Percentiles rank a stretch among this genome's conserved stretches.
Evolutionary conservation across 768 basidiomycete species (phyloP).

Genomic region (Phylloporus rhodoxanthus): DNA sequence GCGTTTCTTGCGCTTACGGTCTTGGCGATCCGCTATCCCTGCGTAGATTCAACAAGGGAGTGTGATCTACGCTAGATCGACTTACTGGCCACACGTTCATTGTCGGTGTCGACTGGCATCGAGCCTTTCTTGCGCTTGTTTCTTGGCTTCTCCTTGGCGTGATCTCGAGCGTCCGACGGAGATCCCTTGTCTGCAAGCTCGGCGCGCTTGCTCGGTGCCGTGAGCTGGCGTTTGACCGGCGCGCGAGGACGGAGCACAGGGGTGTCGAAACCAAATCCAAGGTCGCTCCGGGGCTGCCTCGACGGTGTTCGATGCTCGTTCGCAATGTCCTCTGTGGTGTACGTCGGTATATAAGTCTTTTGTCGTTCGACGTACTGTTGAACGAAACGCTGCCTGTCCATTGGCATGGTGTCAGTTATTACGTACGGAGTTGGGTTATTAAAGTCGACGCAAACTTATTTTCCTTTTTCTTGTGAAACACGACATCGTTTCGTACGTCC

Average conservation of each 20-base stretch:
- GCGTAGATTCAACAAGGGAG: neutral
- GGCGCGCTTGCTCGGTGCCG: neutral
- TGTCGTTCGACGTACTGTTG: slow-evolving; percentile 48
- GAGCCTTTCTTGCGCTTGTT: slow-evolving; percentile 21
- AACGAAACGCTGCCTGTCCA: slow-evolving; percentile 39
- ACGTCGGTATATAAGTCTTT: slow-evolving; percentile 35
- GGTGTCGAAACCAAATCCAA: slow-evolving; percentile 43
- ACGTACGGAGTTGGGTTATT: neutral
- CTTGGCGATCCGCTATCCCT: slow-evolving; percentile 64
- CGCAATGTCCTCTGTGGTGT: slow-evolving; percentile 38
- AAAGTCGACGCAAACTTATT: neutral
- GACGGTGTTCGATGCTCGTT: slow-evolving; percentile 12
- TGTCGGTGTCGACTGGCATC: slow-evolving; percentile 22
- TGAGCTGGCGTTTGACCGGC: slow-evolving; percentile 9
- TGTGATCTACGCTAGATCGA: neutral
- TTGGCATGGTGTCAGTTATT: slow-evolving; percentile 1
- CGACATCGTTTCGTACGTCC: neutral
- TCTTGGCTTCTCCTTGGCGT: slow-evolving; percentile 15
- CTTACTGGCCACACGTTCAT: slow-evolving; percentile 36
- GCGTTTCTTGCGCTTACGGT: slow-evolving; percentile 55
- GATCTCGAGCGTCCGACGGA: neutral
- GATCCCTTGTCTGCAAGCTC: neutral
- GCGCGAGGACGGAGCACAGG: slow-evolving; percentile 50
- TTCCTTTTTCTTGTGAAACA: slow-evolving; percentile 7
- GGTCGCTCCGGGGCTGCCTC: slow-evolving; percentile 5